Evolutionary conservation across 495 filamentous ascomycete species (phyloP).

Genomic region (Penicillium robsamsonii): DNA sequence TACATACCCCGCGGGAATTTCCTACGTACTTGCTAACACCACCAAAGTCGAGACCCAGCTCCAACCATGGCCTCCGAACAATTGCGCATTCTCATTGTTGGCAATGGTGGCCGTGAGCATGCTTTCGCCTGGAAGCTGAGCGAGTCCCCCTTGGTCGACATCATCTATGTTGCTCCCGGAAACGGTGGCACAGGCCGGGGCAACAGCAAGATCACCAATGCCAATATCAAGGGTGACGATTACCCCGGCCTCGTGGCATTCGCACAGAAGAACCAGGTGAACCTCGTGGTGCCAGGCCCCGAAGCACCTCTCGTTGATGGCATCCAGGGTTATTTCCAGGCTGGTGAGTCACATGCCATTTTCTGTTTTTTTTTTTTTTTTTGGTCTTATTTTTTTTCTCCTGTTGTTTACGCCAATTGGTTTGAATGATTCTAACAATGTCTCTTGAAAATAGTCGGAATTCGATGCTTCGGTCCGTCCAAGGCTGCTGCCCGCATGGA

Average conservation of each 20-base stretch:
- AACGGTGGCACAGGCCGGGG: slow-evolving; percentile 82
- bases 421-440: slow-evolving; percentile 15
- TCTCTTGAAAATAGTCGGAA: slow-evolving; percentile 51
- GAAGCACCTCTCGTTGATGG: slow-evolving; percentile 94
- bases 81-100: slow-evolving; percentile 74
- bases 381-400: not conserved
- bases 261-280: slow-evolving; percentile 68
- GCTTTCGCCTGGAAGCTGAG: slow-evolving; percentile 91
- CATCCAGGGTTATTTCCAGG: slow-evolving; percentile 78
- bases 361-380: not conserved
- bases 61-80: slow-evolving; percentile 45
- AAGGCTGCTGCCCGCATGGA: slow-evolving; percentile 87
- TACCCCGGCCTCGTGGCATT: slow-evolving; percentile 74
- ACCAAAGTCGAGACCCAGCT: slow-evolving; percentile 33
- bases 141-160: slow-evolving; percentile 63
- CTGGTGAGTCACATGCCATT: slow-evolving; percentile 33
- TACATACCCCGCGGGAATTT: slow-evolving; percentile 29
- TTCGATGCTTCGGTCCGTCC: slow-evolving; percentile 83
- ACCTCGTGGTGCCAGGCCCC: slow-evolving; percentile 86
- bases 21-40: slow-evolving; percentile 16
- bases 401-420: not conserved
- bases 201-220: slow-evolving; percentile 69
- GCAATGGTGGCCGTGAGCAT: slow-evolving; percentile 92
- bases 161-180: slow-evolving; percentile 57
- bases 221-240: slow-evolving; percentile 67